These are phyloP conservation scores for Magnusiomyces suaveolens DNA, from an alignment of 1,139 yeast species.

Conservation along the genomic window DNA sequence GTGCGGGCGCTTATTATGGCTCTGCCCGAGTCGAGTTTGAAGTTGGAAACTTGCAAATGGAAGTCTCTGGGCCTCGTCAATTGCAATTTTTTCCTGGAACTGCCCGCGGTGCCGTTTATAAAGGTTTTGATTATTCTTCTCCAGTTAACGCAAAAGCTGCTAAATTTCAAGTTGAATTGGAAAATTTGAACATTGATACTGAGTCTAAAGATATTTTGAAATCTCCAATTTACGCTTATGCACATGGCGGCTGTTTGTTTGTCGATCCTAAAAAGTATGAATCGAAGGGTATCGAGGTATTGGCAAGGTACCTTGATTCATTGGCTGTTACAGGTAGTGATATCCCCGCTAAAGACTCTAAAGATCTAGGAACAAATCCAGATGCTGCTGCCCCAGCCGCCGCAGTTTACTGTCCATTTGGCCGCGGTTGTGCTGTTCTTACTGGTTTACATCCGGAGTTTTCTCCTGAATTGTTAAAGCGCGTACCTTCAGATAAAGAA, in stretches of 20 bases:
- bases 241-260: slow-evolving; percentile 86
- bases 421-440: slow-evolving; percentile 68
- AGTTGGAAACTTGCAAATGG: slow-evolving; percentile 55
- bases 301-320: slow-evolving; percentile 53
- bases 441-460: slow-evolving; percentile 91
- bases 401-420: slow-evolving; percentile 55
- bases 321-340: slow-evolving; percentile 38
- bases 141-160: slow-evolving; percentile 68
- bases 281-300: slow-evolving; percentile 48
- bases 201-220: not conserved
- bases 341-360: slow-evolving; percentile 33
- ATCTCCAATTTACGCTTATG: slow-evolving; percentile 36
- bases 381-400: slow-evolving; percentile 41
- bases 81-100: slow-evolving; percentile 72
- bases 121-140: slow-evolving; percentile 69
- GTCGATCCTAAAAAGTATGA: slow-evolving; percentile 53
- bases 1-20: slow-evolving; percentile 95
- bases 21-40: slow-evolving; percentile 76
- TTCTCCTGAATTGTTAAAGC: slow-evolving; percentile 44
- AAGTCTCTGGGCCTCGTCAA: slow-evolving; percentile 79
- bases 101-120: slow-evolving; percentile 70
- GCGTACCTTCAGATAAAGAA: slow-evolving; percentile 23
- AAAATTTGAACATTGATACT: not conserved
- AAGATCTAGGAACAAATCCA: not conserved
- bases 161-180: slow-evolving; percentile 35